phyloP scores from a whole-genome alignment of 1,284 basidiomycete genomes.

The Golubevia pallescens region DNA sequence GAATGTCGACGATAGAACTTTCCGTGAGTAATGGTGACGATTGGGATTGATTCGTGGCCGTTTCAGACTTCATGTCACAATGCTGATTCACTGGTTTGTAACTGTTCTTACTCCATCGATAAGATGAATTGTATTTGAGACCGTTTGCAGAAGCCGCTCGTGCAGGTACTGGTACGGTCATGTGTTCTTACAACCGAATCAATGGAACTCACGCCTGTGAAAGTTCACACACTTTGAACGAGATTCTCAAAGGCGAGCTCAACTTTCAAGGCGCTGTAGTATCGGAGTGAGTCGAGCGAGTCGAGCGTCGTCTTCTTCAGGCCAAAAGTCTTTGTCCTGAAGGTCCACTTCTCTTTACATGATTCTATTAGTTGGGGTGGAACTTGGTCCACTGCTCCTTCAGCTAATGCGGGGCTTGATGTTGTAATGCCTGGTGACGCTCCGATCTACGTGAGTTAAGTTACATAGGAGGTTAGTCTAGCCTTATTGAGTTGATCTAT shows the following conservation, averaged over 20 bases:
- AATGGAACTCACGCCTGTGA: slow-evolving; percentile 82
- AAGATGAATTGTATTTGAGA: slow-evolving; percentile 66
- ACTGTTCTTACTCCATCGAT: slow-evolving; percentile 3
- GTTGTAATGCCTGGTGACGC: slow-evolving; percentile 27
- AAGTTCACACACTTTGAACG: slow-evolving; percentile 77
- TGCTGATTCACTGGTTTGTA: background rate
- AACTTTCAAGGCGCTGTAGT: slow-evolving; percentile 68
- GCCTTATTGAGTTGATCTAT: background rate
- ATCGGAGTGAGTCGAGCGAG: slow-evolving; percentile 47
- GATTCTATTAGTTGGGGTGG: background rate
- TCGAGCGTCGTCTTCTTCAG: slow-evolving; percentile 49
- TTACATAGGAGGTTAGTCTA: slow-evolving; percentile 10
- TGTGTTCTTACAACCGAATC: slow-evolving; percentile 68
- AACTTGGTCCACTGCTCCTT: background rate
- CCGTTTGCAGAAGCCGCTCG: slow-evolving; percentile 67
- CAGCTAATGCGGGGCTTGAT: too few relatives aligned
- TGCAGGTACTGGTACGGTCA: slow-evolving; percentile 66
- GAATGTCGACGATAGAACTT: slow-evolving; percentile 64
- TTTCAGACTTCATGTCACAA: slow-evolving; percentile 15
- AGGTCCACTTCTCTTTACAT: slow-evolving; percentile 1
- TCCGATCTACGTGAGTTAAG: too few relatives aligned
- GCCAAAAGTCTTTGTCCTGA: background rate
- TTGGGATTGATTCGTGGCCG: too few relatives aligned
- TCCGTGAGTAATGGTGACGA: too few relatives aligned
- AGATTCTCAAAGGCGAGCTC: slow-evolving; percentile 77